Conservation (phyloP, 306 rosid species). For the Ochetophila trinervis region DNA sequence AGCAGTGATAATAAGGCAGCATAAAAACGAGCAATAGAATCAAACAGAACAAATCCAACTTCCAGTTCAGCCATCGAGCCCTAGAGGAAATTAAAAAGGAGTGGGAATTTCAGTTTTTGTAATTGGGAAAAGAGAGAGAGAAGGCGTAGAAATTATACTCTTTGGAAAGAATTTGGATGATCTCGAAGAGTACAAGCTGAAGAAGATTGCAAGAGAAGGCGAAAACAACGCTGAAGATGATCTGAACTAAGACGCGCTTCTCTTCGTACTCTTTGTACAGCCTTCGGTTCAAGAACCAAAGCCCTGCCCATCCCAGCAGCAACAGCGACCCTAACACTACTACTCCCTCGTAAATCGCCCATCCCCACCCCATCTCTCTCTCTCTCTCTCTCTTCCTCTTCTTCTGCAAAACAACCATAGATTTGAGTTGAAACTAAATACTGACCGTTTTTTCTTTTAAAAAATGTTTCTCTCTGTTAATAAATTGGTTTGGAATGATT, state of each 20-base stretch:
- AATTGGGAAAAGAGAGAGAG: neutral
- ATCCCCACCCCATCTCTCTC: constrained; percentile 71
- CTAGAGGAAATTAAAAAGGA: constrained; percentile 23
- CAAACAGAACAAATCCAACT: constrained; percentile 78
- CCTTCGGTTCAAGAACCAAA: constrained; percentile 88
- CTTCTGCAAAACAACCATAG: neutral
- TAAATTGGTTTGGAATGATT: no score
- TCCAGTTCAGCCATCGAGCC: constrained; percentile 91
- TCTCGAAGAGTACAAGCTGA: constrained; percentile 93
- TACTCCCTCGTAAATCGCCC: constrained; percentile 61
- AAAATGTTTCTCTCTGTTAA: no score
- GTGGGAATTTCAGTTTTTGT: neutral
- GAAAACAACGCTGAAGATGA: constrained; percentile 87
- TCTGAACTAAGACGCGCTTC: constrained; percentile 77
- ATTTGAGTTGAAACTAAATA: no score
- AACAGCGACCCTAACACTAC: constrained; percentile 54
- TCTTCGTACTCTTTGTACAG: constrained; percentile 97
- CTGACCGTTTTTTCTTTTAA: neutral
- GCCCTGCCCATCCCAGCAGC: constrained; percentile 77
- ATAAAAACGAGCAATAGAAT: constrained; percentile 79
- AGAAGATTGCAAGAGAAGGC: constrained; percentile 97
- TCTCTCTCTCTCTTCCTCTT: neutral
- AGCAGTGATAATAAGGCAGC: constrained; percentile 91
- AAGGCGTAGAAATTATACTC: constrained; percentile 26
- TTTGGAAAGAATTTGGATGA: constrained; percentile 92